Base-by-base conservation (phyloP, 371 early-diverging fungal species). In the Coemansia sp. region DNA sequence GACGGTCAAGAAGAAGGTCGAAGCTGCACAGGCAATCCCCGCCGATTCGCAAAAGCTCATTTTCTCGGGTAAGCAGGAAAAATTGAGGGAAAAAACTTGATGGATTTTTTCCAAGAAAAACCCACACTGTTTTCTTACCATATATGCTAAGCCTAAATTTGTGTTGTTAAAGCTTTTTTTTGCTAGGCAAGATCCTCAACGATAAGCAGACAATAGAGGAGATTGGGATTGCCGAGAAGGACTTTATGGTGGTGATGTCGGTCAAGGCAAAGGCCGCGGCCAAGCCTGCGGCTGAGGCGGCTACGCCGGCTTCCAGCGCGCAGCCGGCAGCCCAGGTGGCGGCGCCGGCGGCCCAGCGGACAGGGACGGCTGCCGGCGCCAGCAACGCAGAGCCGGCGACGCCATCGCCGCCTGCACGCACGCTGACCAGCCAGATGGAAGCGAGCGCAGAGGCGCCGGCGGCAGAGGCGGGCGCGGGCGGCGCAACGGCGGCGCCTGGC, bases 191-290 rank as follows among this genome's bases (percentile, higher is more conserved):
- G 81, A 90, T 96, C 63, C 86, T 98, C 36, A 80, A 62, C 7
- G 90, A 98, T 78, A 88, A 83, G 53, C 83, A 87, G 63, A 85
- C 87, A n/a, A 79, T 98, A 3, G 86, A 81, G 26, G 85, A 88
- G 30, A 86, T 84, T 69, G 84, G 87, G n/a, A 89, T 96, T 63
- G 82, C 69, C 20, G 97, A 97, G 69, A 90, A 87, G 72, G 95
- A 93, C 69, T 95, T 97, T 76, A 75, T 98, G 69, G 96, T 98
- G 45, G 82, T 95, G 4, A 95, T 98, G 97, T 88, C 91, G 12
- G 84, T 88, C 61, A 97, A 96, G 91, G 84, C 87, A 12, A 89
- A 88, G 77, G 79, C 84, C 2, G 66, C 80, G 5, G 53, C 84
- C 12, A 74, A 49, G 57, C 67, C 56, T 56, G 61, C 48, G 55